A percentile compares a stretch with the other conserved stretches of the same genome.
Evolutionary conservation across 208 protist genomes (phyloP).

Genomic region (Trypanosoma rangeli): DNA sequence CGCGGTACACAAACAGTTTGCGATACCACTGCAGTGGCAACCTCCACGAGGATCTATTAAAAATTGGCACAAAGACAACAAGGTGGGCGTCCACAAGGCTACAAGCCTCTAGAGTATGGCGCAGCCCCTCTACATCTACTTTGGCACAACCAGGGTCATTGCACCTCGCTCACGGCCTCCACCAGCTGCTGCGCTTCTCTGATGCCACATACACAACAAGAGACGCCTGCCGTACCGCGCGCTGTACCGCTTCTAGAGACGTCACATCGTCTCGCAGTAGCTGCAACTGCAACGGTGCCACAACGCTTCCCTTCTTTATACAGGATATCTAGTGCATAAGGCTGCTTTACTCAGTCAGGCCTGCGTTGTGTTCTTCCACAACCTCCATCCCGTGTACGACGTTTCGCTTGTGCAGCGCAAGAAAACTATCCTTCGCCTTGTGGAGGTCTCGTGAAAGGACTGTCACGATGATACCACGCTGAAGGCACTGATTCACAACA

Average conservation of each 20-base stretch:
- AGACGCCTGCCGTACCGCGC: conserved; percentile 49
- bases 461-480: conserved; percentile 60
- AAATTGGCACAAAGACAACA: conserved; percentile 58
- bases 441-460: conserved; percentile 49
- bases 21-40: conserved; percentile 71
- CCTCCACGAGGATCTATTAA: conserved; percentile 44
- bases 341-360: neutral
- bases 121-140: conserved; percentile 36
- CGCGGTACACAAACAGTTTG: conserved; percentile 35
- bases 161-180: neutral
- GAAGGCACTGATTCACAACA: conserved; percentile 67
- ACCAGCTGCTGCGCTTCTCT: conserved; percentile 22
- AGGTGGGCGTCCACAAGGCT: conserved; percentile 67
- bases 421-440: conserved; percentile 45
- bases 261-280: conserved; percentile 52
- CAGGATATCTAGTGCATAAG: conserved; percentile 7
- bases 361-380: conserved; percentile 5
- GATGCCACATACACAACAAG: conserved; percentile 56
- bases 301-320: neutral
- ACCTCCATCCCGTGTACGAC: conserved; percentile 22
- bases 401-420: conserved; percentile 43
- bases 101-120: conserved; percentile 54
- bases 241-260: conserved; percentile 41
- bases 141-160: neutral
- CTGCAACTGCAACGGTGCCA: conserved; percentile 28